Evolutionary conservation across 75 land plant species (phyloP).

Genomic region (Selaginella tamariscina): DNA sequence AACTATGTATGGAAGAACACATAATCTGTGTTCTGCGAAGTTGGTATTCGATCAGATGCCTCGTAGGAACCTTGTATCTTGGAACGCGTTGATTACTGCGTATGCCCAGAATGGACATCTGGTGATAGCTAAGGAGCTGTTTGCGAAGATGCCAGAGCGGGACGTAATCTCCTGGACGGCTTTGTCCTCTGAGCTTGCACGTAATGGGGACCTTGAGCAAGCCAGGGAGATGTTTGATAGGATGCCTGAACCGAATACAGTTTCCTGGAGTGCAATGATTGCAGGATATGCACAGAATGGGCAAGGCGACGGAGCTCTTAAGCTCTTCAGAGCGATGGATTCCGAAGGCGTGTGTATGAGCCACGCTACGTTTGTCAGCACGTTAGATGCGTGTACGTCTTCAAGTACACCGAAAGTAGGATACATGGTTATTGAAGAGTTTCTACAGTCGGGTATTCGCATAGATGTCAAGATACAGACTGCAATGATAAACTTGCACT

Average conservation of each 20-base stretch:
- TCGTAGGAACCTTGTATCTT: too few species aligned
- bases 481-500: neutral
- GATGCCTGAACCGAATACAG: neutral
- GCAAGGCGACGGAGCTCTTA: neutral
- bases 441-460: neutral
- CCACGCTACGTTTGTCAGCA: neutral
- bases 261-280: constrained; percentile 3
- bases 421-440: neutral
- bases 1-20: too few species aligned
- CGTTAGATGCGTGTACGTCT: neutral
- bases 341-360: neutral
- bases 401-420: neutral
- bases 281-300: constrained; percentile 5
- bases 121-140: too few species aligned
- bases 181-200: too few species aligned
- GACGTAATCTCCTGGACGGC: too few species aligned
- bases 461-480: neutral
- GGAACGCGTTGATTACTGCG: too few species aligned
- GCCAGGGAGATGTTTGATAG: neutral
- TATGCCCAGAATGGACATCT: too few species aligned
- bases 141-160: too few species aligned
- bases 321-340: neutral
- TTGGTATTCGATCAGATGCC: too few species aligned
- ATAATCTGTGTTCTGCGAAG: too few species aligned
- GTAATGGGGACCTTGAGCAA: too few species aligned